phyloP scores from a whole-genome alignment of 2,329 filamentous ascomycete genomes.

The Elsinoe necatrix region DNA sequence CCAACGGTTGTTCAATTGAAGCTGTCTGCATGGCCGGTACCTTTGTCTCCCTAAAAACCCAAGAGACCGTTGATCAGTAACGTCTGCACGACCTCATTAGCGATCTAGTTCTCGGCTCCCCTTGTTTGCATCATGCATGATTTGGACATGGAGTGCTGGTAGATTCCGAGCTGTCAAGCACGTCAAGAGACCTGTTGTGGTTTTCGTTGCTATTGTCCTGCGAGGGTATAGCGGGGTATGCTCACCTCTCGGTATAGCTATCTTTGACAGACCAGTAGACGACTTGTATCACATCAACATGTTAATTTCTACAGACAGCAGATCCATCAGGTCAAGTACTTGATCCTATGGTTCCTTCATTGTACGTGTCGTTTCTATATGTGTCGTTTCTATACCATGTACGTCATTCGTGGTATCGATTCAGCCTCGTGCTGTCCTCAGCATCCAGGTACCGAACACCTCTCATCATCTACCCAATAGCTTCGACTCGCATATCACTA shows the following conservation, averaged over 20 bases:
- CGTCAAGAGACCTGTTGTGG: too few relatives aligned
- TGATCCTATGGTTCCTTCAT: neutral
- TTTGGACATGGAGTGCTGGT: neutral
- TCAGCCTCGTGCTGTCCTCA: slow-evolving; percentile 12
- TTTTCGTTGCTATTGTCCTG: too few relatives aligned
- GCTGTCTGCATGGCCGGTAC: slow-evolving; percentile 12
- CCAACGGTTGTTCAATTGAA: slow-evolving; percentile 4
- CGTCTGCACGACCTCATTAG: slow-evolving; percentile 9
- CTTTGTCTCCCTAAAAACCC: slow-evolving; percentile 2
- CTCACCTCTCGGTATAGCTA: neutral
- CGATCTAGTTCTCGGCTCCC: neutral
- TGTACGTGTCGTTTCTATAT: slow-evolving; percentile 2
- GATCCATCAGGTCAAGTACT: slow-evolving; percentile 5
- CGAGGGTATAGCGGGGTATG: neutral
- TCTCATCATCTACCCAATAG: neutral
- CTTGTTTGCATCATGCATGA: neutral
- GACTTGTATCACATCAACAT: neutral
- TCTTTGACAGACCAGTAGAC: neutral
- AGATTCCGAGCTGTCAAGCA: neutral
- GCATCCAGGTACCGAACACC: neutral
- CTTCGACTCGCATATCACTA: neutral
- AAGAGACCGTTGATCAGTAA: slow-evolving; percentile 1
- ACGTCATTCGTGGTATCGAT: neutral
- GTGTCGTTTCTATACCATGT: neutral
- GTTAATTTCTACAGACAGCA: neutral